Evolutionary conservation across 2,329 filamentous ascomycete species (phyloP).

Genomic region (Aureobasidium musti): DNA sequence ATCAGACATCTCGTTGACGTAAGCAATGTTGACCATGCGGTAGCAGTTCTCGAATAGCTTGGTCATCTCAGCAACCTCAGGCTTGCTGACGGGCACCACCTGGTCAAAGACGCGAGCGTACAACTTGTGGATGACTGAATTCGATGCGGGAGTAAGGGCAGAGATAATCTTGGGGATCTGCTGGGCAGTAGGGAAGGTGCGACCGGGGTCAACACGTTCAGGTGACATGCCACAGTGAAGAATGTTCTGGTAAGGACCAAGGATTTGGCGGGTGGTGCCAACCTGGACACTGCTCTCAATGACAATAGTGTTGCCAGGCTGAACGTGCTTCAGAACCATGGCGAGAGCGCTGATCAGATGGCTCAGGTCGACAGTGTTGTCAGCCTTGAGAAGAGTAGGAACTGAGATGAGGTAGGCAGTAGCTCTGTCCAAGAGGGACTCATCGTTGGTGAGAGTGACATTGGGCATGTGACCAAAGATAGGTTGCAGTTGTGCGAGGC

Average conservation of each 20-base stretch:
- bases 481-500: slow-evolving; percentile 42
- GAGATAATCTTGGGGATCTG: slow-evolving; percentile 58
- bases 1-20: slow-evolving; percentile 35
- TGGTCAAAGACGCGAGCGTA: slow-evolving; percentile 54
- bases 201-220: slow-evolving; percentile 35
- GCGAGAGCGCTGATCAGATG: slow-evolving; percentile 51
- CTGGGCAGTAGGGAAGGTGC: slow-evolving; percentile 32
- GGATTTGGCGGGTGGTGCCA: slow-evolving; percentile 56
- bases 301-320: slow-evolving; percentile 52
- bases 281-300: slow-evolving; percentile 59
- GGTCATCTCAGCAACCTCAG: slow-evolving; percentile 61
- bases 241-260: slow-evolving; percentile 49
- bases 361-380: slow-evolving; percentile 54
- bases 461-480: slow-evolving; percentile 37
- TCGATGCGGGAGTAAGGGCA: slow-evolving; percentile 52
- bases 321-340: slow-evolving; percentile 47
- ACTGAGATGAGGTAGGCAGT: slow-evolving; percentile 59
- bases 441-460: slow-evolving; percentile 46
- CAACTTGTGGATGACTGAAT: slow-evolving; percentile 49
- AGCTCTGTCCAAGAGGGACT: slow-evolving; percentile 46
- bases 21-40: slow-evolving; percentile 35
- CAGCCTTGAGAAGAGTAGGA: slow-evolving; percentile 53
- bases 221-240: slow-evolving; percentile 45
- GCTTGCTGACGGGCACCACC: slow-evolving; percentile 53
- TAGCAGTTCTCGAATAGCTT: slow-evolving; percentile 63